Evolutionary conservation across 1,139 yeast species (phyloP).

Genomic region (Diutina siamensis): DNA sequence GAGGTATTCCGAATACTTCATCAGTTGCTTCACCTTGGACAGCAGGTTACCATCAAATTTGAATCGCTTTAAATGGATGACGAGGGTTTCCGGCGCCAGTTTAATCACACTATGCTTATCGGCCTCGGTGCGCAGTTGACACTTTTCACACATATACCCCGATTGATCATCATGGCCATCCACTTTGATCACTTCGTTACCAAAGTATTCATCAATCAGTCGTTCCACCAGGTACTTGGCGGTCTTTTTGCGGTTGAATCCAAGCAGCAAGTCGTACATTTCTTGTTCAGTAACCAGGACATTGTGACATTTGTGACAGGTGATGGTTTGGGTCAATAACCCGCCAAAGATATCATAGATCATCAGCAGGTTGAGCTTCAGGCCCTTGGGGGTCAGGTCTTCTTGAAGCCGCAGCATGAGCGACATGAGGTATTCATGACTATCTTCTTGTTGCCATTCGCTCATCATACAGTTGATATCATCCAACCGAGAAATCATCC

Average conservation of each 20-base stretch:
- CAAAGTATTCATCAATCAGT: conserved; percentile 56
- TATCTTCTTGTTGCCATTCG: conserved; percentile 95
- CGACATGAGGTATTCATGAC: conserved; percentile 94
- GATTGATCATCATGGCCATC: conserved; percentile 48
- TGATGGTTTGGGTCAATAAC: conserved; percentile 67
- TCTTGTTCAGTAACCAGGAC: conserved; percentile 89
- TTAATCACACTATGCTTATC: conserved; percentile 63
- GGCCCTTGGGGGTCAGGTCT: conserved; percentile 83
- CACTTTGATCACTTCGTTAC: conserved; percentile 61
- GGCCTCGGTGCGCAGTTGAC: conserved; percentile 70
- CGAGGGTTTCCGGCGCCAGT: conserved; percentile 77
- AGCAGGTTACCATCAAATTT: conserved; percentile 70
- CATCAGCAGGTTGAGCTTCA: conserved; percentile 68
- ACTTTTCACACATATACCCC: conserved; percentile 81
- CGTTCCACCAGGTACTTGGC: background rate
- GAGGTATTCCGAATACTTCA: conserved; percentile 65
- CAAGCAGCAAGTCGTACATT: conserved; percentile 81
- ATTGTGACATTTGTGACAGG: conserved; percentile 69
- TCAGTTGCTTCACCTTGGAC: conserved; percentile 80
- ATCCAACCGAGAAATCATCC: conserved; percentile 57
- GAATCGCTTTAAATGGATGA: conserved; percentile 81
- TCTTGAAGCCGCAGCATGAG: conserved; percentile 80
- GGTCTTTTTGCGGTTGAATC: conserved; percentile 38
- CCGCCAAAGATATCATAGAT: conserved; percentile 94
- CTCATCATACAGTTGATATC: conserved; percentile 95